Evolutionary conservation across 371 early-diverging fungal genomes (phyloP).

Genomic region (Sporodiniella umbellata): DNA sequence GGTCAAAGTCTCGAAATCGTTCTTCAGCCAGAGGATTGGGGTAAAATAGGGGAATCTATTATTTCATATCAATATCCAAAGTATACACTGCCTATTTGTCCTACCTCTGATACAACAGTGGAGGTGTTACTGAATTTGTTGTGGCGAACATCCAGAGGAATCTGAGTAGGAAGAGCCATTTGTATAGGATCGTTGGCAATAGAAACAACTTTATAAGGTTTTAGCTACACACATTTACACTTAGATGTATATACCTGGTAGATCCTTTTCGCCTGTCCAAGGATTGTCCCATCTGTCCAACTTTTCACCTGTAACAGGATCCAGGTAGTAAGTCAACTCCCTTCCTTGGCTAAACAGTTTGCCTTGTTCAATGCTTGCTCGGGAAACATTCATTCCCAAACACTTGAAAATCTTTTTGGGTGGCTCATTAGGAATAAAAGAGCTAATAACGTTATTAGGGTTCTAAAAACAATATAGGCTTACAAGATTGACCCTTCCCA

Average conservation of each 20-base stretch:
- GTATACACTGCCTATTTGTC: too few species aligned
- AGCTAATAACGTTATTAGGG: slow-evolving; percentile 8
- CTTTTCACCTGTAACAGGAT: slow-evolving; percentile 27
- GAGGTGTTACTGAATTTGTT: slow-evolving; percentile 16
- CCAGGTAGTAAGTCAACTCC: slow-evolving; percentile 35
- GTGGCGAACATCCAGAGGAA: slow-evolving; percentile 18
- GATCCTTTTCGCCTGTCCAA: slow-evolving; percentile 29
- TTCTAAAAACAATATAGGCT: not conserved
- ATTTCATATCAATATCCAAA: too few species aligned
- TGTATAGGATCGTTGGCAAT: slow-evolving; percentile 44
- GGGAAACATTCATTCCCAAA: slow-evolving; percentile 39
- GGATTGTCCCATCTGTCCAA: slow-evolving; percentile 31
- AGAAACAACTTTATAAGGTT: slow-evolving; percentile 22
- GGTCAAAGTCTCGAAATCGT: slow-evolving; percentile 25
- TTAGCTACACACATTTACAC: not conserved
- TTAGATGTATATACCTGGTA: slow-evolving; percentile 29
- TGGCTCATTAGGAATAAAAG: slow-evolving; percentile 27
- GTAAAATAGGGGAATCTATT: slow-evolving; percentile 32
- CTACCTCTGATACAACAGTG: slow-evolving; percentile 25
- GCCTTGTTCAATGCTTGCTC: slow-evolving; percentile 22
- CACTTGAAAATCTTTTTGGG: slow-evolving; percentile 34
- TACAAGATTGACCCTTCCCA: slow-evolving; percentile 43
- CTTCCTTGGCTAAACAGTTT: slow-evolving; percentile 21
- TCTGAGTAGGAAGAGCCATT: slow-evolving; percentile 27
- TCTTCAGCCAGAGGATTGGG: slow-evolving; percentile 27